phyloP scores from a whole-genome alignment of 768 basidiomycete species.

The Mycena capillaripes region DNA sequence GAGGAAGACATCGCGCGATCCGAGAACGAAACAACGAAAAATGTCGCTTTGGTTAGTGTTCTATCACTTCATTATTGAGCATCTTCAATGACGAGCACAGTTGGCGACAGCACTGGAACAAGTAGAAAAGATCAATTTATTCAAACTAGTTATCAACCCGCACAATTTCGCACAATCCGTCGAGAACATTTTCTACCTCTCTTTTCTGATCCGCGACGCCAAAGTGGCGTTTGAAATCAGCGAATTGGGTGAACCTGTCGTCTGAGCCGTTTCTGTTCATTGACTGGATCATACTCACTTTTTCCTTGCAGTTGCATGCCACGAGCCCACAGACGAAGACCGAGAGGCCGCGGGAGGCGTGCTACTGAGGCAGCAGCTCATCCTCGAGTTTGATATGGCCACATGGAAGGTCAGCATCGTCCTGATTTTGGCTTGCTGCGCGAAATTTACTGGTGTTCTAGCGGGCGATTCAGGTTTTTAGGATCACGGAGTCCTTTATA shows the following conservation, averaged over 20 bases:
- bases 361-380: slow-evolving; percentile 82
- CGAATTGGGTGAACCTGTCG: slow-evolving; percentile 76
- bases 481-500: slow-evolving; percentile 8
- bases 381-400: slow-evolving; percentile 92
- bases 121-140: slow-evolving; percentile 84
- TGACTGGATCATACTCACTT: neutral
- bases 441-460: slow-evolving; percentile 44
- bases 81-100: neutral
- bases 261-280: slow-evolving; percentile 62
- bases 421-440: neutral
- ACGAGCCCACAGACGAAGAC: slow-evolving; percentile 73
- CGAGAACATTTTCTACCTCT: slow-evolving; percentile 96
- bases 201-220: slow-evolving; percentile 91
- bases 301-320: slow-evolving; percentile 65
- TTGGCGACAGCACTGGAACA: slow-evolving; percentile 42
- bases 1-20: slow-evolving; percentile 88
- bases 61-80: neutral
- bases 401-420: slow-evolving; percentile 80
- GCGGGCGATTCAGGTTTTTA: slow-evolving; percentile 80
- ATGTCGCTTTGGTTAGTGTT: slow-evolving; percentile 75
- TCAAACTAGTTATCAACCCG: slow-evolving; percentile 91
- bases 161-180: slow-evolving; percentile 90
- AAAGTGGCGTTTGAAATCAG: slow-evolving; percentile 80
- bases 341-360: slow-evolving; percentile 60
- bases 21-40: slow-evolving; percentile 91